These are phyloP conservation scores for Pleurotus sapidus DNA, from an alignment of 768 basidiomycete species.

Conservation along the genomic window DNA sequence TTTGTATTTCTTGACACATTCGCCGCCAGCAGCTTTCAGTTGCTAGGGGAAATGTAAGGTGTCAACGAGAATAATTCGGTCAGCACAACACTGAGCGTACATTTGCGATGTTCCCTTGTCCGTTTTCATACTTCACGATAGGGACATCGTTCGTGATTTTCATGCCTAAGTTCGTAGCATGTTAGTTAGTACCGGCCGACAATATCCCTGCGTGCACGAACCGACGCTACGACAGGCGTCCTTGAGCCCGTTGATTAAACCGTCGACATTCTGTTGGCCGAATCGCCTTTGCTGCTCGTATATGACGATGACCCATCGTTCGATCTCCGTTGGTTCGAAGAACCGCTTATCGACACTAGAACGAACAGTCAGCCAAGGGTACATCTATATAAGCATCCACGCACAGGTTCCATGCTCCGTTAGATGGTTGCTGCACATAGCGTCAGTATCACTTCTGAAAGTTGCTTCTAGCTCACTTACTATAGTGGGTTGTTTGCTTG, in stretches of 20 bases:
- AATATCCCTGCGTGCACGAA: conserved; percentile 29
- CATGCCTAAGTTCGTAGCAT: conserved; percentile 46
- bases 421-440: conserved; percentile 44
- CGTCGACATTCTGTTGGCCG: conserved; percentile 37
- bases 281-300: conserved; percentile 68
- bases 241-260: conserved; percentile 54
- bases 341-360: conserved; percentile 71
- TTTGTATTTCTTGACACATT: conserved; percentile 37
- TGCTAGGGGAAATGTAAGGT: conserved; percentile 19
- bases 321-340: conserved; percentile 50
- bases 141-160: conserved; percentile 40
- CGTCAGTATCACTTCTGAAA: too few species aligned
- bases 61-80: neutral
- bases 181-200: neutral
- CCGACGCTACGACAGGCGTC: conserved; percentile 54
- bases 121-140: conserved; percentile 52
- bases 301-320: conserved; percentile 60
- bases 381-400: conserved; percentile 11
- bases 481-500: conserved; percentile 53
- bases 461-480: conserved; percentile 31
- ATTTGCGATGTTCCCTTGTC: conserved; percentile 51
- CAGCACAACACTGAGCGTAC: neutral
- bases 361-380: neutral
- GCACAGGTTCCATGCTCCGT: conserved; percentile 81
- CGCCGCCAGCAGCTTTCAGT: conserved; percentile 47